Evolutionary conservation across 2,329 filamentous ascomycete species (phyloP), one percentile per base, ranked within the genome.

Genomic region (Fusarium foetens): DNA sequence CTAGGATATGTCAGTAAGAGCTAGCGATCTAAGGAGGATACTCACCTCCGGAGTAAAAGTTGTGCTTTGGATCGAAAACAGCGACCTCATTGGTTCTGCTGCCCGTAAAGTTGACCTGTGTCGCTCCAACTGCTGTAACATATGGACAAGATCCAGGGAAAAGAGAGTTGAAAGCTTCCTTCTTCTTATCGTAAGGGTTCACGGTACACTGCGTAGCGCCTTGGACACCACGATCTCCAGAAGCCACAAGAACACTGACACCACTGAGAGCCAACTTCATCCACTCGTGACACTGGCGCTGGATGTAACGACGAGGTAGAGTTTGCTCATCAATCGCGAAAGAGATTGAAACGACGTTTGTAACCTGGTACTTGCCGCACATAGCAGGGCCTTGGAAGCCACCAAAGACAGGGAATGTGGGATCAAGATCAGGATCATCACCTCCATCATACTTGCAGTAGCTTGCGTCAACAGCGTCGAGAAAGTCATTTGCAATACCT

Each of bases 381-480:
- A 62, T 59, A 14, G 59, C 53, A 14, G 59, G 59, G 1, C 53
- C 59, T 13, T 35, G 59, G 3, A 19, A 62, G 1, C 53, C 53
- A 0, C 5, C 19, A 25, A 62, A 59, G 1, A 35, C 8, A 16
- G 59, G 59, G 41, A 35, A 62, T 0, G 6, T 8, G 0, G 53
- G 53, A 33, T 62, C 59, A 7, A 48, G 14, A 2, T 62, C 27
- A 7, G 59, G 41, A 14, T 59, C 59, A 12, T 59, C 29, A 0
- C 59, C 59, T 5, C 59, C 59, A 3, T 62, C 59, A 3, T 59
- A 62, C n/a, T 59, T 62, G 19, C 59, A 62, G n/a, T 62, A 62
- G n/a, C 59, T 62, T 3, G 27, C 41, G 6, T 62, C 59, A 2
- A 62, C 52, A 7, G 59, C 52, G 6, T 41, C 52, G 10, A 62